These are phyloP conservation scores for Vitellaria paradoxa DNA, from an alignment of 179 eudicot genomes.

Conservation along the genomic window DNA sequence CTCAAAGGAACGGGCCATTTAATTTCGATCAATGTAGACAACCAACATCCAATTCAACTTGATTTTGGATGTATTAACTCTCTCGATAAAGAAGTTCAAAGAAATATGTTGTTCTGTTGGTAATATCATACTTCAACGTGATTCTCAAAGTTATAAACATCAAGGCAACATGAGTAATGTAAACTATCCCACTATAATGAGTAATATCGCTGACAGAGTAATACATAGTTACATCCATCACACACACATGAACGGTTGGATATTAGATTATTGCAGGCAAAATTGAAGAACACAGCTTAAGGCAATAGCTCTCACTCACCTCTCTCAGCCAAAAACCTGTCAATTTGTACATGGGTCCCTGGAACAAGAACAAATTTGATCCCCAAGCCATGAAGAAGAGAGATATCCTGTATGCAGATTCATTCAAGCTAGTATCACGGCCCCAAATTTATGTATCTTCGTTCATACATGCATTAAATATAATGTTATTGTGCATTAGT, in stretches of 20 bases:
- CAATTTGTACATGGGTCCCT: slow-evolving; percentile 89
- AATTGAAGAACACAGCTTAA: neutral
- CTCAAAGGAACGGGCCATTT: too few species aligned
- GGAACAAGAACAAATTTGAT: slow-evolving; percentile 89
- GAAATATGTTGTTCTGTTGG: too few species aligned
- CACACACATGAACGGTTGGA: neutral
- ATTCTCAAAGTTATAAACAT: too few species aligned
- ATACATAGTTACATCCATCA: neutral
- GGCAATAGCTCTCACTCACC: slow-evolving; percentile 32
- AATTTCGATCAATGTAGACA: too few species aligned
- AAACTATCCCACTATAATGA: too few species aligned
- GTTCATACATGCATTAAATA: neutral
- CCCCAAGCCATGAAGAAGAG: slow-evolving; percentile 92
- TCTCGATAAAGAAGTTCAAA: too few species aligned
- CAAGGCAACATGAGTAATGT: too few species aligned
- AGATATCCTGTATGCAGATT: slow-evolving; percentile 66
- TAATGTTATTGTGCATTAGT: neutral
- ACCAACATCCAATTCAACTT: too few species aligned
- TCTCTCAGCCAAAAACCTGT: slow-evolving; percentile 75
- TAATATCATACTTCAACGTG: too few species aligned
- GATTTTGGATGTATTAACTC: too few species aligned
- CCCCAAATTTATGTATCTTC: neutral
- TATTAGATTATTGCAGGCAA: neutral
- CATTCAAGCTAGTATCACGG: neutral
- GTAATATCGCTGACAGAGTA: neutral